Base-by-base conservation (phyloP, 2,329 filamentous ascomycete genomes). In the Drechmeria coniospora region DNA sequence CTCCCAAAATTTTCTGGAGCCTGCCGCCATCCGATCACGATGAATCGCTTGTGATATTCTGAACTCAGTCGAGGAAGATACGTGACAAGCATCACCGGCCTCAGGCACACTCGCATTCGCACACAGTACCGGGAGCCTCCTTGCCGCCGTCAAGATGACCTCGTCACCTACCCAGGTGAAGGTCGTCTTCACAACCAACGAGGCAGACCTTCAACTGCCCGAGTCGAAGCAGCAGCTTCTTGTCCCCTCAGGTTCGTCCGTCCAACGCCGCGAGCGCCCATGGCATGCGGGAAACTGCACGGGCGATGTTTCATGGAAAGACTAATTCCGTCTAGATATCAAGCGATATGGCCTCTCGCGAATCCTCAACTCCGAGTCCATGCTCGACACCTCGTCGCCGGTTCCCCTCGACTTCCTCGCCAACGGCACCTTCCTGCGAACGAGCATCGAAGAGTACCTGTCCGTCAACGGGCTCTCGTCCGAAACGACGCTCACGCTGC, bases 351-450 rank as follows among this genome's bases (percentile, higher is more conserved):
- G 72, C 41, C 61, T 79, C 29, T 79, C 74, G 12, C 65, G 73
- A 33, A 72, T 79, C 34, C 63, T 79, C 47, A 79, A 79, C 53
- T 78, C 74, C 43, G 69, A 74, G 59, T 71, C 70, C 19, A 76
- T 79, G 66, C 72, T 79, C 50, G 62, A 66, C 47, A 76, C 71
- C 25, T 47, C 63, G 16, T 57, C 60, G 8, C 73, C 80, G 9
- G 66, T 86, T 25, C 82, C 82, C 12, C 78, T 98, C 55, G 90
- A 98, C 55, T 95, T 98, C 59, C 69, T 98, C 42, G 77, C 92
- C 56, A 90, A 94, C 53, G 90, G 90, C 51, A 76, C 79, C 45
- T 94, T 92, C 54, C 69, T 98, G 28, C 78, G 81, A 36, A 80
- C 84, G 15, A 83, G 81, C 12, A 71, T 98, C 39, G 82, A 93